Conservation (phyloP, 345 rosid genomes). For the Adansonia digitata region DNA sequence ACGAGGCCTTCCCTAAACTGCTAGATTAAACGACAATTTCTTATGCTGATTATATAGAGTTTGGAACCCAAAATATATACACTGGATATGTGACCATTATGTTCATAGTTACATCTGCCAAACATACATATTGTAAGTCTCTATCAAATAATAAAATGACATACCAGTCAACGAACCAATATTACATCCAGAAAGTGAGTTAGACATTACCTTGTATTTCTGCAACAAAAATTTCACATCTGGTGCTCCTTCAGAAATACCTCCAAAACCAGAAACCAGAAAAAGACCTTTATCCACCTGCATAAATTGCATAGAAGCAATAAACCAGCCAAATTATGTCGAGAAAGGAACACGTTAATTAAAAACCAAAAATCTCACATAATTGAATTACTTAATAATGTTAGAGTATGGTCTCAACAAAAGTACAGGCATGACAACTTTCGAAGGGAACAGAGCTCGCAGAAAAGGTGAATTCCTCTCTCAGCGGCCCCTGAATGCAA, state of each 20-base stretch:
- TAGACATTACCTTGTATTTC: conserved; percentile 44
- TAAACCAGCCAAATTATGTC: not conserved
- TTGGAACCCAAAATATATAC: no score
- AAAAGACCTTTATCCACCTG: conserved; percentile 66
- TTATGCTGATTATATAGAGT: no score
- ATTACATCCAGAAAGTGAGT: no score
- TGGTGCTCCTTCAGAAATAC: conserved; percentile 51
- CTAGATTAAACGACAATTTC: no score
- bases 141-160: no score
- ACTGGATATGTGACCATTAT: no score
- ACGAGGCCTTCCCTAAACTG: no score
- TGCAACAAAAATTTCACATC: conserved; percentile 68
- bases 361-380: not conserved
- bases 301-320: conserved; percentile 11
- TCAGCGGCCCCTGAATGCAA: conserved; percentile 22
- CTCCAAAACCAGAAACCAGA: conserved; percentile 72
- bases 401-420: conserved; percentile 36
- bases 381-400: conserved; percentile 1
- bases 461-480: conserved; percentile 63
- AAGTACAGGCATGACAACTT: conserved; percentile 90
- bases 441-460: conserved; percentile 69
- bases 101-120: no score
- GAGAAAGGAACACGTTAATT: not conserved
- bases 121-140: no score
- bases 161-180: no score